These are phyloP conservation scores for Prunus salicina DNA, from an alignment of 306 rosid genomes.

Conservation along the genomic window DNA sequence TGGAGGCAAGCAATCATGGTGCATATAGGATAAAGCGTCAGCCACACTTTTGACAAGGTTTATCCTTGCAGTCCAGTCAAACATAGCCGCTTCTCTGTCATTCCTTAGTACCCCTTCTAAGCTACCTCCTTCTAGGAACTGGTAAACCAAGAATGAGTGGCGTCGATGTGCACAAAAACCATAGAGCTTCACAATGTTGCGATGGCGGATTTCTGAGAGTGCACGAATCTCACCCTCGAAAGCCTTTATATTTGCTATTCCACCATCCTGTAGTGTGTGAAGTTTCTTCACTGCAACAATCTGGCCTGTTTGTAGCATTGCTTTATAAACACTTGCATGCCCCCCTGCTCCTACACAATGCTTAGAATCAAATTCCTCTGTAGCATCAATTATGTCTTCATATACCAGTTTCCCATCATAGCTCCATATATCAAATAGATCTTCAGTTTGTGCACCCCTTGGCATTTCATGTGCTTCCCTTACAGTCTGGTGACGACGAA, in stretches of 20 bases:
- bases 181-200: constrained; percentile 19
- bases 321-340: constrained; percentile 23
- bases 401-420: constrained; percentile 18
- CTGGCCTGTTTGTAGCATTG: constrained; percentile 13
- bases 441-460: background rate
- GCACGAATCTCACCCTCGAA: constrained; percentile 18
- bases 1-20: constrained; percentile 23
- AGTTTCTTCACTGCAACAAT: constrained; percentile 26
- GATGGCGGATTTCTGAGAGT: constrained; percentile 9
- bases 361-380: constrained; percentile 12
- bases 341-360: constrained; percentile 26
- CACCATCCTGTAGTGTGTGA: constrained; percentile 4
- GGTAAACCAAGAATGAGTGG: constrained; percentile 11
- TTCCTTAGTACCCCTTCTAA: background rate
- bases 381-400: constrained; percentile 16
- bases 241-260: background rate
- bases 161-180: constrained; percentile 16
- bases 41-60: constrained; percentile 12
- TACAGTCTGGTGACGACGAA: too few species aligned
- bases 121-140: constrained; percentile 18
- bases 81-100: background rate
- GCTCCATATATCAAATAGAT: constrained; percentile 14
- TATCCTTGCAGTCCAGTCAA: constrained; percentile 16
- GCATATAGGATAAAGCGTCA: constrained; percentile 8
- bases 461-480: too few species aligned